Base-by-base conservation (phyloP, 768 basidiomycete species). In the Trametes coccinea region DNA sequence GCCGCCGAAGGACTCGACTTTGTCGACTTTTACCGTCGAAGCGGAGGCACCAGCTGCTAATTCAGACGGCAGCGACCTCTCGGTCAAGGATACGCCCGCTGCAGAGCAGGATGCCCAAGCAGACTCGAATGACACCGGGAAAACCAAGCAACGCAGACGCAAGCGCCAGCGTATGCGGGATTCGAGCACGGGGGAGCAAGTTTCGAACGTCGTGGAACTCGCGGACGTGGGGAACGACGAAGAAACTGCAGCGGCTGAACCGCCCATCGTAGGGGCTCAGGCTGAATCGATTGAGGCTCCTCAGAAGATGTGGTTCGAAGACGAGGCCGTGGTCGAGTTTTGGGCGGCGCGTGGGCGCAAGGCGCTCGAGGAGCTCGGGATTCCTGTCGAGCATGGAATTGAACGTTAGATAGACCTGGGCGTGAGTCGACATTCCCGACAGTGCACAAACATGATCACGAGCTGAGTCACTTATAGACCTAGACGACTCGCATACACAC, bases 341-440 rank as follows among this genome's bases (percentile, higher is more conserved):
- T 90, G 89, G 89, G 83, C 79, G 0, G 65, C 64, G 40, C 72
- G 75, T 11, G 89, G 89, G 4, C 76, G 81, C 22, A 67, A 65
- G 49, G 82, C 83, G n/a, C 69, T 88, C 56, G 69, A 70, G 4
- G 76, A 69, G 61, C 69, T 89, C 37, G 79, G 76, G 9, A 82
- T 90, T 43, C 73, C 76, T 22, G 69, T 78, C 3, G 70, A 70
- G 33, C 77, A 78, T 69, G 87, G 85, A 6, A 65, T 74, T 17
- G 70, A 69, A 47, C 59, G 64, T 22, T 73, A 60, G 37, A n/a
- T 44, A 37, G 13, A 30, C n/a, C 16, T 7, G 2, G 44, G 4
- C 16, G 34, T 49, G 29, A 30, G 40, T n/a, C 16, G 53, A 14
- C 30, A 0, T 7, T 39, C 39, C 39, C 13, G 7, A 7, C 9